Conservation (phyloP, 805 yeast genomes). For the Helenozyma rhizophorensis region DNA sequence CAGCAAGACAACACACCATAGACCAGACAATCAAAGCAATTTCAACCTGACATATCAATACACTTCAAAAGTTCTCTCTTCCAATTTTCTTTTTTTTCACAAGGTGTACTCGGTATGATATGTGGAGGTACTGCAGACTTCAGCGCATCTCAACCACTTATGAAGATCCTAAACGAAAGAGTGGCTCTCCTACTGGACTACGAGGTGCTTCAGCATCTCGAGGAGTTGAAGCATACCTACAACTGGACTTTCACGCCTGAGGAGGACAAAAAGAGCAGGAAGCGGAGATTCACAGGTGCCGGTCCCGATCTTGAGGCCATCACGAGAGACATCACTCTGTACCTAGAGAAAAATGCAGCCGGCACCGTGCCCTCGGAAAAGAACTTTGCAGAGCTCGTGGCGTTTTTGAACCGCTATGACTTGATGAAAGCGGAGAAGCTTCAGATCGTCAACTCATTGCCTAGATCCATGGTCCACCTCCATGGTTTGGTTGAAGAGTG, state of each 20-base stretch:
- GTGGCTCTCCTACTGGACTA: constrained; percentile 59
- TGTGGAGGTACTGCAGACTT: no score
- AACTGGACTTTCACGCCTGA: constrained; percentile 41
- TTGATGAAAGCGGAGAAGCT: constrained; percentile 80
- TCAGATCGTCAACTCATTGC: constrained; percentile 78
- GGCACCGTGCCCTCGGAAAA: constrained; percentile 19
- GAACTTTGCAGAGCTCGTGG: constrained; percentile 36
- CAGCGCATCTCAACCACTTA: no score
- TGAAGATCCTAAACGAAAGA: constrained; percentile 47
- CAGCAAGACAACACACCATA: no score
- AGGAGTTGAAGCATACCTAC: constrained; percentile 42
- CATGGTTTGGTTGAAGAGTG: constrained; percentile 88
- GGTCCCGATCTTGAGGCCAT: constrained; percentile 47
- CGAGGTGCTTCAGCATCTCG: constrained; percentile 58
- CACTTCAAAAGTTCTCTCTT: no score
- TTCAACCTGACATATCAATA: no score
- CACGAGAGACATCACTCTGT: constrained; percentile 44
- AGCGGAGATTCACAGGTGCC: constrained; percentile 33
- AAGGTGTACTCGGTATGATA: no score
- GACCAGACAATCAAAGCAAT: no score
- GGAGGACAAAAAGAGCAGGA: constrained; percentile 24
- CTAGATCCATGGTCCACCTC: constrained; percentile 72
- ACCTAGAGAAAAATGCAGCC: constrained; percentile 29
- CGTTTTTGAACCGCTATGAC: constrained; percentile 43
- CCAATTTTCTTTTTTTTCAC: no score